Conservation (phyloP, 495 filamentous ascomycete genomes). For the Chaetomium tenue region DNA sequence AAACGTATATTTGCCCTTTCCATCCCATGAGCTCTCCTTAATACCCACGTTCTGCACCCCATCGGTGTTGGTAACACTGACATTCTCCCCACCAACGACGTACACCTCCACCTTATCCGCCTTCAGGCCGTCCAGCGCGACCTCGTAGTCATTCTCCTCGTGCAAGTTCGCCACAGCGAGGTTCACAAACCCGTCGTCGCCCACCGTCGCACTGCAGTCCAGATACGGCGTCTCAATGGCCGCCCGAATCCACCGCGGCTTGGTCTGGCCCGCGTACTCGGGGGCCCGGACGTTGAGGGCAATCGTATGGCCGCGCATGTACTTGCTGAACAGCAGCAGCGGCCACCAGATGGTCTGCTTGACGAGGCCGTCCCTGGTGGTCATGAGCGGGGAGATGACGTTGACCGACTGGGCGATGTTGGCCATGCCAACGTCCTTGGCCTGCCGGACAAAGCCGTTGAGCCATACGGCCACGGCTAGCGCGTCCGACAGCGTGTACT, state of each 20-base stretch:
- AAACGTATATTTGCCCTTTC: slow-evolving; percentile 58
- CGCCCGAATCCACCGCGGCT: slow-evolving; percentile 62
- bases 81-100: slow-evolving; percentile 56
- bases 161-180: slow-evolving; percentile 69
- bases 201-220: slow-evolving; percentile 65
- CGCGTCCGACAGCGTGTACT: slow-evolving; percentile 73
- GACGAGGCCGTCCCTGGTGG: slow-evolving; percentile 57
- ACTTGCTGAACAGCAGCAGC: slow-evolving; percentile 65
- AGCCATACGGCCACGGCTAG: slow-evolving; percentile 71
- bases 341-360: slow-evolving; percentile 82
- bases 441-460: slow-evolving; percentile 78
- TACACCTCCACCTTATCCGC: slow-evolving; percentile 51
- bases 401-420: slow-evolving; percentile 79
- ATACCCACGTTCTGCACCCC: slow-evolving; percentile 60
- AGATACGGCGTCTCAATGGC: slow-evolving; percentile 65
- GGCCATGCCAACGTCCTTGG: slow-evolving; percentile 70
- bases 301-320: slow-evolving; percentile 71
- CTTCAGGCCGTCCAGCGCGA: slow-evolving; percentile 53
- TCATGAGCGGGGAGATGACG: slow-evolving; percentile 76
- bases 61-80: slow-evolving; percentile 59
- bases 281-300: slow-evolving; percentile 57
- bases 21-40: slow-evolving; percentile 60
- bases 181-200: slow-evolving; percentile 60
- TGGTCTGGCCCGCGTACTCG: slow-evolving; percentile 62
- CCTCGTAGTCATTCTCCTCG: slow-evolving; percentile 56